phyloP scores from a whole-genome alignment of 108 stramenopile species.

The Mayamaea pseudoterrestris region DNA sequence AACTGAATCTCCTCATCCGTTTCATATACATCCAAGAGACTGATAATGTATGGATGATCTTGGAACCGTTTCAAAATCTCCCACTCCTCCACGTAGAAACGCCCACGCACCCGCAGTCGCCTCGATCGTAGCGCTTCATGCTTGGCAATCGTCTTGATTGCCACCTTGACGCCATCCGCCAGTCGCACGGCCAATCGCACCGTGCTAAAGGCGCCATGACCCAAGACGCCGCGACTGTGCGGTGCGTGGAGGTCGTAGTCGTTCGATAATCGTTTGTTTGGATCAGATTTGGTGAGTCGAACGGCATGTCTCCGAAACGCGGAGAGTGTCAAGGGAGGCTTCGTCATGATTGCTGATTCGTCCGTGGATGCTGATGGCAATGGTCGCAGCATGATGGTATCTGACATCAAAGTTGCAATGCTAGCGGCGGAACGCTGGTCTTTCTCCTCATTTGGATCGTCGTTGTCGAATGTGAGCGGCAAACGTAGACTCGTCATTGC shows the following conservation, averaged over 20 bases:
- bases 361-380: too few species aligned
- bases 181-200: constrained; percentile 49
- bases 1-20: constrained; percentile 75
- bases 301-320: too few species aligned
- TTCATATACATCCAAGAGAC: constrained; percentile 79
- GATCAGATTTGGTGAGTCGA: constrained; percentile 49
- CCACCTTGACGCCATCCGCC: constrained; percentile 36
- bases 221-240: constrained; percentile 45
- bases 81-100: constrained; percentile 57
- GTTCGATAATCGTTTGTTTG: constrained; percentile 33
- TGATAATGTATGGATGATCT: constrained; percentile 48
- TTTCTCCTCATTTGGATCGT: too few species aligned
- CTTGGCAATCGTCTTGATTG: constrained; percentile 83
- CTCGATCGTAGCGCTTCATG: constrained; percentile 68
- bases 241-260: constrained; percentile 59
- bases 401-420: too few species aligned
- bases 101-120: constrained; percentile 17
- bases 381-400: too few species aligned
- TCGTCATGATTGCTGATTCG: too few species aligned
- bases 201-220: constrained; percentile 75
- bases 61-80: constrained; percentile 49
- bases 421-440: too few species aligned
- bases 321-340: too few species aligned
- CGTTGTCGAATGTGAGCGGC: too few species aligned
- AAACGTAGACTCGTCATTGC: too few species aligned